Conservation (phyloP, 1,284 basidiomycete species). For the Puccinia sorghi region DNA sequence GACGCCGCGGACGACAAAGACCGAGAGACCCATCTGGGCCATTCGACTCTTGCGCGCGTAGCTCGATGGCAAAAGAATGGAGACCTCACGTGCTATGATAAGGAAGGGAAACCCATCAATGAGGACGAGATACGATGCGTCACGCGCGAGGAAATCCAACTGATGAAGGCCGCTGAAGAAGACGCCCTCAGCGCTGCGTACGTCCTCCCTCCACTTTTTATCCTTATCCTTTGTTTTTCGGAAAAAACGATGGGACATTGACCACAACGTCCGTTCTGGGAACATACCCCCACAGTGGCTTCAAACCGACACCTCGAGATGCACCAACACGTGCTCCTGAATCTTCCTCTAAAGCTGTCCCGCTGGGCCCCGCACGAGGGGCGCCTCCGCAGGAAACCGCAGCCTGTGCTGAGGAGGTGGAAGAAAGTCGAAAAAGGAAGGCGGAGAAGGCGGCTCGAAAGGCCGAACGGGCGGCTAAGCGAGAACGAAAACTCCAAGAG, state of each 20-base stretch:
- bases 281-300: constrained; percentile 20
- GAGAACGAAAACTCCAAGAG: constrained; percentile 7
- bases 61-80: constrained; percentile 80
- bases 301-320: constrained; percentile 34
- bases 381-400: not conserved
- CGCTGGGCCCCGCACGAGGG: constrained; percentile 5
- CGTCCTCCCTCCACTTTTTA: constrained; percentile 53
- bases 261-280: not conserved
- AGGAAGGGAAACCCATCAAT: constrained; percentile 64
- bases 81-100: constrained; percentile 41
- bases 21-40: constrained; percentile 86
- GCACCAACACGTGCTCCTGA: not conserved
- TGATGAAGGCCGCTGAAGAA: constrained; percentile 79
- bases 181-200: constrained; percentile 79
- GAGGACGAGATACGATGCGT: constrained; percentile 53
- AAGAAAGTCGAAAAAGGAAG: constrained; percentile 10
- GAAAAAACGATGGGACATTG: not conserved
- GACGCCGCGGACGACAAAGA: constrained; percentile 75
- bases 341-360: constrained; percentile 35
- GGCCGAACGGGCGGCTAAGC: constrained; percentile 15
- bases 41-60: constrained; percentile 86
- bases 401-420: not conserved
- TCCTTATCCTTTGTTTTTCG: not conserved
- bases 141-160: constrained; percentile 70
- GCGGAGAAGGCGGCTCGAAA: constrained; percentile 41